phyloP scores from a whole-genome alignment of 2,329 filamentous ascomycete species.

The Aspergillus unguis region DNA sequence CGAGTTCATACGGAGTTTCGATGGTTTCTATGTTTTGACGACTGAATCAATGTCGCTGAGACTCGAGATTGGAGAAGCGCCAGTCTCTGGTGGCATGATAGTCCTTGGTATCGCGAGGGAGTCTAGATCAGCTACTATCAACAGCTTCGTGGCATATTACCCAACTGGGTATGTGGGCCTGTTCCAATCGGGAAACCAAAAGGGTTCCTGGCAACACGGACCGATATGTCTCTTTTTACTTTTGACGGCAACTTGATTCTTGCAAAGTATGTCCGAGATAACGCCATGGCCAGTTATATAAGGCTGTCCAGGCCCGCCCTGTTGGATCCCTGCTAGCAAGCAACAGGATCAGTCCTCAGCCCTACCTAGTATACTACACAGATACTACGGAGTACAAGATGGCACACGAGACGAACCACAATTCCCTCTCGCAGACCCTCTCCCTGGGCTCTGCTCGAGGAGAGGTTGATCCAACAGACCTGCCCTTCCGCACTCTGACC shows the following conservation, averaged over 20 bases:
- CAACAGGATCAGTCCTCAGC: background rate
- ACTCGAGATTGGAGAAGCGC: too few species aligned
- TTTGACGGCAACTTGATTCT: background rate
- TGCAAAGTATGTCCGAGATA: background rate
- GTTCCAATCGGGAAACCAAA: conserved; percentile 6
- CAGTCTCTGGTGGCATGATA: too few species aligned
- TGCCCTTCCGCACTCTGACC: conserved; percentile 64
- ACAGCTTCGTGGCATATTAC: conserved; percentile 13
- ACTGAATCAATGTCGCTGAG: too few species aligned
- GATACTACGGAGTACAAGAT: background rate
- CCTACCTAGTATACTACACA: background rate
- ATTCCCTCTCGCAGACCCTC: conserved; percentile 22
- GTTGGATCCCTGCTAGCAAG: too few species aligned
- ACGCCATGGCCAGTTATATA: conserved; percentile 14
- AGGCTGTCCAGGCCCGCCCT: conserved; percentile 1
- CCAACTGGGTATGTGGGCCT: background rate
- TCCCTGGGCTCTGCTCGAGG: conserved; percentile 22
- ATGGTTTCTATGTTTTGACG: too few species aligned
- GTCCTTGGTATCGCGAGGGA: background rate
- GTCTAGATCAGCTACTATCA: background rate
- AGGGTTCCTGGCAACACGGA: background rate
- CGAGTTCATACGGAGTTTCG: too few species aligned
- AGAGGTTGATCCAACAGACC: conserved; percentile 49
- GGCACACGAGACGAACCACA: conserved; percentile 13
- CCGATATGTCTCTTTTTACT: background rate